Evolutionary conservation across 441 rosid genomes (phyloP).

Genomic region (Bruguiera hainesii): DNA sequence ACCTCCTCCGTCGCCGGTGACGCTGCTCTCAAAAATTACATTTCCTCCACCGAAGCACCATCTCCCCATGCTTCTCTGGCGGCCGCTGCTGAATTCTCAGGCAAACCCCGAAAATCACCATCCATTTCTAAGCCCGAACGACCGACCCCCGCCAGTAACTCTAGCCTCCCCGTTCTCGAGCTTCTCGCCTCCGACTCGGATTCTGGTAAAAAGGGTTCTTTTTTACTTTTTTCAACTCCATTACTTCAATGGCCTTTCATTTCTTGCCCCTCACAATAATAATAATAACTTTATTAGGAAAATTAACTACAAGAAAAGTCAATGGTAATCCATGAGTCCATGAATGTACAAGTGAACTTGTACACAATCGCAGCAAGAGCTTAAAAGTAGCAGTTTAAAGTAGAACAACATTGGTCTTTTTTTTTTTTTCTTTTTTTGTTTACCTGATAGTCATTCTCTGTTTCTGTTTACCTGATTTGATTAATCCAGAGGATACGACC

Average conservation of each 20-base stretch:
- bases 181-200: slow-evolving; percentile 7
- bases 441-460: background rate
- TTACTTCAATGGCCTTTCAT: background rate
- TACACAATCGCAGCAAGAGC: too few relatives aligned
- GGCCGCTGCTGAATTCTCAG: background rate
- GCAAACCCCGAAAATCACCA: background rate
- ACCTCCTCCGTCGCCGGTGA: background rate
- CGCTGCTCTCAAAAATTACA: slow-evolving; percentile 13
- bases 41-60: slow-evolving; percentile 18
- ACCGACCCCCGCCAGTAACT: background rate
- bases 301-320: too few relatives aligned
- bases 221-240: background rate
- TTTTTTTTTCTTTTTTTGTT: background rate
- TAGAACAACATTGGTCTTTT: too few relatives aligned
- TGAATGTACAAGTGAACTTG: too few relatives aligned
- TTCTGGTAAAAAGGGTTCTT: slow-evolving; percentile 12
- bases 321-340: too few relatives aligned
- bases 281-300: too few relatives aligned
- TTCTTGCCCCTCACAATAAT: background rate
- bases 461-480: background rate
- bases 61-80: background rate
- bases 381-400: too few relatives aligned
- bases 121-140: slow-evolving; percentile 1
- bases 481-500: slow-evolving; percentile 25
- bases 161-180: slow-evolving; percentile 5